These are phyloP conservation scores for Talaromyces sp. DNA, from an alignment of 2,329 filamentous ascomycete genomes.

Conservation along the genomic window DNA sequence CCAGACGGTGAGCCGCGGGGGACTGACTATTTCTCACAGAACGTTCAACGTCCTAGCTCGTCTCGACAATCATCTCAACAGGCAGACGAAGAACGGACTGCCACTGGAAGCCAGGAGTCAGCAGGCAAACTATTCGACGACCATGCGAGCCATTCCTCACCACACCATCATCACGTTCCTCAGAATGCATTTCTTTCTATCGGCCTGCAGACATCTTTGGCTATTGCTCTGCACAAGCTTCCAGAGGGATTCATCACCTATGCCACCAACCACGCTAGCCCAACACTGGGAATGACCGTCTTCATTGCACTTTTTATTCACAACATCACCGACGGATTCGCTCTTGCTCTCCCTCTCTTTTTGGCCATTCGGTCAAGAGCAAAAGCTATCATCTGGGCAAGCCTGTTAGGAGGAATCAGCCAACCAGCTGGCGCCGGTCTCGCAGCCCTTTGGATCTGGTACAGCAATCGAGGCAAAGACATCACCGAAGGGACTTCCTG, in stretches of 20 bases:
- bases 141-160: conserved; percentile 8
- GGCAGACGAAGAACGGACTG: conserved; percentile 14
- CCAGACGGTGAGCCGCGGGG: not conserved
- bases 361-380: conserved; percentile 78
- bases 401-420: conserved; percentile 76
- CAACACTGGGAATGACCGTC: conserved; percentile 79
- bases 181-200: conserved; percentile 91
- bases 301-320: conserved; percentile 96
- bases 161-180: conserved; percentile 90
- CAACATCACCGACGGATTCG: conserved; percentile 96
- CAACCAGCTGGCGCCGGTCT: conserved; percentile 83
- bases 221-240: conserved; percentile 93
- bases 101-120: conserved; percentile 8
- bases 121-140: conserved; percentile 14
- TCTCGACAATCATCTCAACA: conserved; percentile 1
- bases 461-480: conserved; percentile 55
- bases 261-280: conserved; percentile 94
- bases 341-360: conserved; percentile 87
- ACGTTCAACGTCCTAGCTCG: not conserved
- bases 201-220: conserved; percentile 91
- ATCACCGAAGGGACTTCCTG: conserved; percentile 46
- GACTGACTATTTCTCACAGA: conserved; percentile 16
- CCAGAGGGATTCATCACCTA: conserved; percentile 87
- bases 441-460: conserved; percentile 80
- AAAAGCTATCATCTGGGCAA: conserved; percentile 80